Evolutionary conservation across 2,329 filamentous ascomycete genomes (phyloP).

Genomic region (Aspergillus vadensis): DNA sequence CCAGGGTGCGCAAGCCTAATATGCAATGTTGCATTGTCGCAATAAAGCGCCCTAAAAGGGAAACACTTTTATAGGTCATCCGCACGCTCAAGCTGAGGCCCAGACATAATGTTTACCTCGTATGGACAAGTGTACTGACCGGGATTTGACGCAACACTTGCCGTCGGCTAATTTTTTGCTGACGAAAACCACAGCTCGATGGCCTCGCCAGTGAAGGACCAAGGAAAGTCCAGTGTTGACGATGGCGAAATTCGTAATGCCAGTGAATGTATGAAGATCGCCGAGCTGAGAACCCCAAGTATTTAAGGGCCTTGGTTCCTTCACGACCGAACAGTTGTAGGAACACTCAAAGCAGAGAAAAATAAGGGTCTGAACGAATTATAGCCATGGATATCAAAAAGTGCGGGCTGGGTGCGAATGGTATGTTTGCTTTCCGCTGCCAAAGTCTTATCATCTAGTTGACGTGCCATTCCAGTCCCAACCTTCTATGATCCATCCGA

Average conservation of each 20-base stretch:
- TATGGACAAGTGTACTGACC: not conserved
- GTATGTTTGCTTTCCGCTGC: not conserved
- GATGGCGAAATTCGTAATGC: too few relatives aligned
- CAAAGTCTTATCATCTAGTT: not conserved
- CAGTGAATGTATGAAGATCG: too few relatives aligned
- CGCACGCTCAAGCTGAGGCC: not conserved
- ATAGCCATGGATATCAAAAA: constrained; percentile 2
- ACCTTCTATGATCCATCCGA: constrained; percentile 11
- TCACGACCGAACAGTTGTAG: too few relatives aligned
- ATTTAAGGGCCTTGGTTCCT: too few relatives aligned
- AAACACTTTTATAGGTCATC: not conserved
- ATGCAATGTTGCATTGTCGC: not conserved
- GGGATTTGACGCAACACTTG: not conserved
- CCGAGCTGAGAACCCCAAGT: too few relatives aligned
- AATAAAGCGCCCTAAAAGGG: not conserved
- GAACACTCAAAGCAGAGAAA: not conserved
- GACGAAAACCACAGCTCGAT: not conserved
- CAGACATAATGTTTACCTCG: too few relatives aligned
- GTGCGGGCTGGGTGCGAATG: constrained; percentile 10
- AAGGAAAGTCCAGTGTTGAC: too few relatives aligned
- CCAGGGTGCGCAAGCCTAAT: not conserved
- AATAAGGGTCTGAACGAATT: too few relatives aligned
- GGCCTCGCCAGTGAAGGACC: too few relatives aligned
- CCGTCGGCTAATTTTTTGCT: not conserved
- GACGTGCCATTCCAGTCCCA: not conserved